Base-by-base conservation (phyloP, 768 basidiomycete genomes). In the Ramaria rubella region DNA sequence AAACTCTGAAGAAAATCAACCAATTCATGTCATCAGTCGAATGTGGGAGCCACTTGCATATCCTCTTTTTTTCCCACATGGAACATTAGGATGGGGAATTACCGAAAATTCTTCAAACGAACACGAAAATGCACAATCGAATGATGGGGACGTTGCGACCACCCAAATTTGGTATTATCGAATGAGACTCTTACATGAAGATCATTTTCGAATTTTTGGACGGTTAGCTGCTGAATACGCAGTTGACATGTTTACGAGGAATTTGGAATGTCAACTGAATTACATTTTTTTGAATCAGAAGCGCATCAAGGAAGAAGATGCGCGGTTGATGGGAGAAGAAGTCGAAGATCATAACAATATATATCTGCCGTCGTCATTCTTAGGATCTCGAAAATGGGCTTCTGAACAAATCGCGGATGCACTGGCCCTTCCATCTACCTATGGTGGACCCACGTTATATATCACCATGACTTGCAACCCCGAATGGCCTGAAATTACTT, bases 381-480 rank as follows among this genome's bases (percentile, higher is more conserved):
- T n/a, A n/a, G n/a, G n/a, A n/a, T n/a, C n/a, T n/a, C n/a, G n/a
- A n/a, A n/a, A n/a, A n/a, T n/a, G n/a, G 74, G 60, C 70, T 9
- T 68, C 70, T 0, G 67, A 75, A n/a, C 72, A 75, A 51, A 67
- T 70, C 17, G 63, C 71, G 0, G 74, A 76, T 60, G 67, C 69
- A 0, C 59, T 76, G 0, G 68, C 71, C 0, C 64, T 76, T 48
- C 72, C 71, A 0, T 59, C 63, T 1, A 54, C 59, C 1, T 60
- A 42, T 29, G 72, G 71, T 0, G 46, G 54, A 6, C 73, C 71
- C 0, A 70, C 68, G 1, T 70, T 73, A 38, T 75, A 75, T 55
- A 60, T 73, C 34, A 75, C 74, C 0, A 72, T 74, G 68, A 75
- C 73, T 0, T 75, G 72, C 66, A 75, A 75, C 54, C 65, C 70